Percentiles rank a stretch among this genome's conserved stretches.
These are phyloP conservation scores for Mixia osmundae DNA, from an alignment of 1,284 basidiomycete species.

Conservation along the genomic window DNA sequence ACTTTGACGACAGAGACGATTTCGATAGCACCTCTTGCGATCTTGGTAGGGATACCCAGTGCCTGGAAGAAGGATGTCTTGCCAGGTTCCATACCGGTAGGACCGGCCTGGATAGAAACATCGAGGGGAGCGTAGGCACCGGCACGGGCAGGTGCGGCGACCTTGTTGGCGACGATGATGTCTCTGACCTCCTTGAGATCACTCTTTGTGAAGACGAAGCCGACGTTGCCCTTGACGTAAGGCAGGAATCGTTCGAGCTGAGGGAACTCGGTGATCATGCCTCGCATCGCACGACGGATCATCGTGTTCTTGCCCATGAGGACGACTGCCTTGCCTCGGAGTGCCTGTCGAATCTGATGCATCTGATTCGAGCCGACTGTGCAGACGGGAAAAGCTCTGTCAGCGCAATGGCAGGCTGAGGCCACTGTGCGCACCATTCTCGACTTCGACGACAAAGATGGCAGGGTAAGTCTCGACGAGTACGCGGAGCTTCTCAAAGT, in stretches of 20 bases:
- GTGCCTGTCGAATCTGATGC: slow-evolving; percentile 92
- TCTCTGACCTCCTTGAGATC: slow-evolving; percentile 92
- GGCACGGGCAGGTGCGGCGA: slow-evolving; percentile 92
- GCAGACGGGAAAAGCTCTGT: slow-evolving; percentile 14
- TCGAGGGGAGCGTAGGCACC: slow-evolving; percentile 85
- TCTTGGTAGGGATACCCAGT: slow-evolving; percentile 98
- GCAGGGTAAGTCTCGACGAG: slow-evolving; percentile 43
- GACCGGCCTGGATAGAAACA: slow-evolving; percentile 76
- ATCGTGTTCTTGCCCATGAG: slow-evolving; percentile 99
- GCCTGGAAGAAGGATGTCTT: slow-evolving; percentile 99
- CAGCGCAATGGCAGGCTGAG: too few relatives aligned
- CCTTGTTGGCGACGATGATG: slow-evolving; percentile 83
- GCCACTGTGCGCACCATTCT: slow-evolving; percentile 21
- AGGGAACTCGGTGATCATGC: slow-evolving; percentile 68
- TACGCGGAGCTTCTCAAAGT: slow-evolving; percentile 86
- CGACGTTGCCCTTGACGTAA: slow-evolving; percentile 89
- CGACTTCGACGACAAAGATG: slow-evolving; percentile 97
- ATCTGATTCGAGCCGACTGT: slow-evolving; percentile 97
- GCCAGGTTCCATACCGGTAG: slow-evolving; percentile 99
- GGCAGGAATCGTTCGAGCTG: slow-evolving; percentile 92
- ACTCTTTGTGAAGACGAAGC: slow-evolving; percentile 85
- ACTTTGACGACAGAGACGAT: slow-evolving; percentile 95
- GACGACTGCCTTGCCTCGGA: slow-evolving; percentile 89
- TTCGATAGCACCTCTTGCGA: slow-evolving; percentile 99
- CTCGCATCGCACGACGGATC: slow-evolving; percentile 91